Conservation (phyloP, 2,329 filamentous ascomycete species). For the Raffaelea ambrosiae region DNA sequence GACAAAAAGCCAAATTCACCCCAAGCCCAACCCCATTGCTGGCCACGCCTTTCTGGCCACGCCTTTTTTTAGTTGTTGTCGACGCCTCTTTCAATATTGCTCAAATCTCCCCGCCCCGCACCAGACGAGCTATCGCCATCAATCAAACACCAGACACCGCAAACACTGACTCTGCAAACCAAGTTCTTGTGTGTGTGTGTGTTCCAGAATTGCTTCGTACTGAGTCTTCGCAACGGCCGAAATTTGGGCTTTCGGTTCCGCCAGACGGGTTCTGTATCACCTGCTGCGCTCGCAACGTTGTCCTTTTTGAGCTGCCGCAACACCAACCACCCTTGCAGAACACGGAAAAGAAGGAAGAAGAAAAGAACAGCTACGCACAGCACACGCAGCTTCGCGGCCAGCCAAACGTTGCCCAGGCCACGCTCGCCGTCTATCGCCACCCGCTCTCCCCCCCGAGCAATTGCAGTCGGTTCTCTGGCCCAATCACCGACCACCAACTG, state of each 20-base stretch:
- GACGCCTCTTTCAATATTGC: no score
- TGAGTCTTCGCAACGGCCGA: slow-evolving; percentile 8
- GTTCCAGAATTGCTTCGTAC: no score
- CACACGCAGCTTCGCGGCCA: neutral
- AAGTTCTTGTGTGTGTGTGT: no score
- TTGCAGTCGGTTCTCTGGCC: neutral
- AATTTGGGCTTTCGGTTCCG: slow-evolving; percentile 2
- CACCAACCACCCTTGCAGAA: neutral
- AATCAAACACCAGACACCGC: no score
- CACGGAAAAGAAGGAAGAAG: neutral
- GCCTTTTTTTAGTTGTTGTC: neutral
- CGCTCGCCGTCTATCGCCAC: neutral
- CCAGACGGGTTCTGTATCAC: slow-evolving; percentile 7
- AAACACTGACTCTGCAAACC: no score
- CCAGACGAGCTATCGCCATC: no score
- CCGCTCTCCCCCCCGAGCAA: neutral
- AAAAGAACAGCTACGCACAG: neutral
- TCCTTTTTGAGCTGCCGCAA: no score
- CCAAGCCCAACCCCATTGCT: neutral
- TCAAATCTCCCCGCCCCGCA: no score
- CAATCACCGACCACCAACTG: slow-evolving; percentile 4
- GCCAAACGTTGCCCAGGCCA: neutral
- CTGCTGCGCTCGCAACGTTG: slow-evolving; percentile 3
- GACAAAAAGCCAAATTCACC: neutral
- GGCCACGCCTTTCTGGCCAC: neutral